A percentile compares a stretch with the other conserved stretches of the same genome.
Conservation (phyloP, 495 filamentous ascomycete species). For the Chaetomium fimeti region DNA sequence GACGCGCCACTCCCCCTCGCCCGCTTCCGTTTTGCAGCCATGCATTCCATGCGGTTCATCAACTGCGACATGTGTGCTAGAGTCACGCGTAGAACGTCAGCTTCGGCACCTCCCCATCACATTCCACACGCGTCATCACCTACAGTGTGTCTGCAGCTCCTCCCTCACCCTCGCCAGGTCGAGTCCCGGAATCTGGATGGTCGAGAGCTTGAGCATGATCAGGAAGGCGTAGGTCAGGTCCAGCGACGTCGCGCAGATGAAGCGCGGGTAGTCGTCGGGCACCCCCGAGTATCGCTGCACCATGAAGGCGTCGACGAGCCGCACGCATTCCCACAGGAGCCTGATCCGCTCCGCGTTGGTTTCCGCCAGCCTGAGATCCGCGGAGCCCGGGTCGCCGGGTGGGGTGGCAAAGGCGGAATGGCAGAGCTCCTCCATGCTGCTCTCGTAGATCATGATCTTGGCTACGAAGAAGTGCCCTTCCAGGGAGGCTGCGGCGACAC, state of each 20-base stretch:
- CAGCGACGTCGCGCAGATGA: slow-evolving; percentile 31
- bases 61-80: slow-evolving; percentile 8
- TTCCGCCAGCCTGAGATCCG: neutral
- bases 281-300: slow-evolving; percentile 20
- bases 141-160: slow-evolving; percentile 23
- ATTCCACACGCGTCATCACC: neutral
- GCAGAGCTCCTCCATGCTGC: slow-evolving; percentile 21
- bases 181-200: slow-evolving; percentile 29
- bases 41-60: slow-evolving; percentile 27
- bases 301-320: slow-evolving; percentile 26
- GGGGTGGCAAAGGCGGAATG: neutral
- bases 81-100: neutral
- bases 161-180: slow-evolving; percentile 24
- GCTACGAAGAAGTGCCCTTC: slow-evolving; percentile 31
- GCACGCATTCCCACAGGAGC: slow-evolving; percentile 28
- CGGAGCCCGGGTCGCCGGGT: neutral
- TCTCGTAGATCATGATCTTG: slow-evolving; percentile 35
- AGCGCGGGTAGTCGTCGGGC: slow-evolving; percentile 26
- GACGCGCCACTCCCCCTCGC: neutral
- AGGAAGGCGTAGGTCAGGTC: slow-evolving; percentile 34
- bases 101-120: neutral
- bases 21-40: slow-evolving; percentile 18
- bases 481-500: slow-evolving; percentile 22
- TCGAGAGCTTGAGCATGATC: slow-evolving; percentile 32
- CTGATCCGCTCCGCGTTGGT: slow-evolving; percentile 21